Conservation (phyloP, 306 rosid genomes). For the Fagus crenata region DNA sequence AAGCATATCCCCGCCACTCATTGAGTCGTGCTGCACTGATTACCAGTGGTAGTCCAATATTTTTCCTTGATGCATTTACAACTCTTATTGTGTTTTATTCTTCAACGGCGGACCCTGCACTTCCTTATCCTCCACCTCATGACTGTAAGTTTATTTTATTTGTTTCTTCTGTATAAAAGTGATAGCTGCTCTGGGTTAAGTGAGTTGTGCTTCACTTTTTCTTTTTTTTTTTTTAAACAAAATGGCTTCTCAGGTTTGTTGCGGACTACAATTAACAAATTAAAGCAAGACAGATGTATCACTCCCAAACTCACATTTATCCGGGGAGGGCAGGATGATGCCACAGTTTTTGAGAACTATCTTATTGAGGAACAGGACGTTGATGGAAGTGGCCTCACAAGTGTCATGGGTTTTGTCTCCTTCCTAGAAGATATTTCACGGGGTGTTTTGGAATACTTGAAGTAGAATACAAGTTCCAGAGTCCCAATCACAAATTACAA, state of each 20-base stretch:
- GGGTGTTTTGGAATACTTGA: conserved; percentile 73
- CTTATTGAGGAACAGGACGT: conserved; percentile 97
- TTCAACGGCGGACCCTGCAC: conserved; percentile 76
- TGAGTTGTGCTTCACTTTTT: conserved; percentile 20
- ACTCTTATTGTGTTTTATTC: conserved; percentile 85
- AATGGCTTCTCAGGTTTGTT: conserved; percentile 62
- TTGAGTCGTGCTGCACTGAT: conserved; percentile 89
- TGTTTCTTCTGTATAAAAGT: conserved; percentile 14
- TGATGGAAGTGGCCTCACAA: conserved; percentile 81
- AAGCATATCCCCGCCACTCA: conserved; percentile 92
- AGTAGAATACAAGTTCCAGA: conserved; percentile 38
- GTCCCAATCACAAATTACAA: conserved; percentile 22
- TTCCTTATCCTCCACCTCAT: conserved; percentile 96
- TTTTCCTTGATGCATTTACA: conserved; percentile 94
- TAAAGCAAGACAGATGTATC: conserved; percentile 89
- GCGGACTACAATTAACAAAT: conserved; percentile 67
- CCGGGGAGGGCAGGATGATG: conserved; percentile 88
- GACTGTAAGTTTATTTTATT: conserved; percentile 63
- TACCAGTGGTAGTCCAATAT: conserved; percentile 96
- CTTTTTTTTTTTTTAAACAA: not conserved
- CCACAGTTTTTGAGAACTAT: conserved; percentile 77
- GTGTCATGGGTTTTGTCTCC: conserved; percentile 85
- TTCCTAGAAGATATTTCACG: conserved; percentile 67
- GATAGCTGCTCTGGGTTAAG: conserved; percentile 11
- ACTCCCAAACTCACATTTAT: conserved; percentile 89